These are phyloP conservation scores for Ustilago cynodontis DNA, from an alignment of 1,284 basidiomycete genomes.

Conservation along the genomic window DNA sequence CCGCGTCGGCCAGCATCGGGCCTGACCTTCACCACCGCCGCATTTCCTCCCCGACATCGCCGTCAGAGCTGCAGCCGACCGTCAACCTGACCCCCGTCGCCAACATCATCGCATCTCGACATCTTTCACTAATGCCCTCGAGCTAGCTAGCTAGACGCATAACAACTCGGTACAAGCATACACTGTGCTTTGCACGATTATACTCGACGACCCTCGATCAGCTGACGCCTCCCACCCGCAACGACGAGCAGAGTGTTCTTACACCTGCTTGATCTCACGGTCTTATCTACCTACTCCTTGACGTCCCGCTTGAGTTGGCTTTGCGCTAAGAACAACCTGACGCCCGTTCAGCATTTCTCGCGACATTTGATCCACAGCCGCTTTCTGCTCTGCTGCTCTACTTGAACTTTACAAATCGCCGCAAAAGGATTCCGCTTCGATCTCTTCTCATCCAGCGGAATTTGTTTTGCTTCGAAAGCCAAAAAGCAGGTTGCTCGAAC, in stretches of 20 bases:
- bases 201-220: too few relatives aligned
- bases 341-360: not conserved
- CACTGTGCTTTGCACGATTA: not conserved
- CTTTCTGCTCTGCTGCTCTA: not conserved
- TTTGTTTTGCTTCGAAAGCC: too few relatives aligned
- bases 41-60: not conserved
- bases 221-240: not conserved
- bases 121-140: too few relatives aligned
- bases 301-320: not conserved
- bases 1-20: not conserved
- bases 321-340: not conserved
- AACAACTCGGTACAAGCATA: not conserved
- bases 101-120: not conserved
- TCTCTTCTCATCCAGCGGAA: not conserved
- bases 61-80: not conserved
- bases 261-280: not conserved
- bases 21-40: not conserved
- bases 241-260: not conserved
- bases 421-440: not conserved
- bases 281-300: not conserved
- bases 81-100: not conserved
- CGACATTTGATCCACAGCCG: not conserved
- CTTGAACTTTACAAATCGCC: not conserved
- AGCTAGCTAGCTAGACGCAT: constrained; percentile 5
- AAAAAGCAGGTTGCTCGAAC: constrained; percentile 2